Conservation (phyloP, 208 protist species). For the Novymonas esmeraldas region DNA sequence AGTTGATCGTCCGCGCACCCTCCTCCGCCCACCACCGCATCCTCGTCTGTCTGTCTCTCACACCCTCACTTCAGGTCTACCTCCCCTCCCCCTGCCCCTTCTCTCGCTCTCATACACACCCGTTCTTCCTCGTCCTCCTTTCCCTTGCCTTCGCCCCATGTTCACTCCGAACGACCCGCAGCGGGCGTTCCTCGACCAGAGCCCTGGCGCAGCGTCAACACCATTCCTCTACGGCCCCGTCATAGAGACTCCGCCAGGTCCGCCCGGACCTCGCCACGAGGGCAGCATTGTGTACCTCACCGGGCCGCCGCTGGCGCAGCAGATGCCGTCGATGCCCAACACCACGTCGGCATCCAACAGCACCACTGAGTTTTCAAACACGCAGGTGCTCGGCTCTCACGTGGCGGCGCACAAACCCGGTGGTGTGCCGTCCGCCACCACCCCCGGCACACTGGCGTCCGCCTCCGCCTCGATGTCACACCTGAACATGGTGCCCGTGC, state of each 20-base stretch:
- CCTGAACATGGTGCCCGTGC: conserved; percentile 15
- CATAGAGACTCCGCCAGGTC: conserved; percentile 15
- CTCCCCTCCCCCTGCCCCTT: no score
- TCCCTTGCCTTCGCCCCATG: conserved; percentile 6
- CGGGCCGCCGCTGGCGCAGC: conserved; percentile 8
- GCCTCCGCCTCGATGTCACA: conserved; percentile 12
- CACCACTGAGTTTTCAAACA: conserved; percentile 26
- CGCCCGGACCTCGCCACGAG: conserved; percentile 7
- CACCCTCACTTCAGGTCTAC: no score
- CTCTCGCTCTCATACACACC: no score
- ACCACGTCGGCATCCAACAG: conserved; percentile 27
- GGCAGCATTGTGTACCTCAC: conserved; percentile 21
- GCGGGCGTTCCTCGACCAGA: conserved; percentile 13
- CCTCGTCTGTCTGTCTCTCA: no score
- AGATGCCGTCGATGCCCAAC: not conserved
- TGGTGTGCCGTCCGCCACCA: conserved; percentile 7
- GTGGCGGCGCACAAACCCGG: conserved; percentile 7
- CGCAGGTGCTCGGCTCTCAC: conserved; percentile 3
- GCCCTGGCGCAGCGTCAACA: not conserved
- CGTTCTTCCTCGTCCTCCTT: conserved; percentile 8
- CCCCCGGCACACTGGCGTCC: conserved; percentile 4
- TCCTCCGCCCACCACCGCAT: no score
- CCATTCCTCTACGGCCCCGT: conserved; percentile 14
- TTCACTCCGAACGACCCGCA: conserved; percentile 16
- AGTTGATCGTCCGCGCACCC: no score